Evolutionary conservation across 495 filamentous ascomycete species (phyloP).

Genomic region (Neurospora sp.): DNA sequence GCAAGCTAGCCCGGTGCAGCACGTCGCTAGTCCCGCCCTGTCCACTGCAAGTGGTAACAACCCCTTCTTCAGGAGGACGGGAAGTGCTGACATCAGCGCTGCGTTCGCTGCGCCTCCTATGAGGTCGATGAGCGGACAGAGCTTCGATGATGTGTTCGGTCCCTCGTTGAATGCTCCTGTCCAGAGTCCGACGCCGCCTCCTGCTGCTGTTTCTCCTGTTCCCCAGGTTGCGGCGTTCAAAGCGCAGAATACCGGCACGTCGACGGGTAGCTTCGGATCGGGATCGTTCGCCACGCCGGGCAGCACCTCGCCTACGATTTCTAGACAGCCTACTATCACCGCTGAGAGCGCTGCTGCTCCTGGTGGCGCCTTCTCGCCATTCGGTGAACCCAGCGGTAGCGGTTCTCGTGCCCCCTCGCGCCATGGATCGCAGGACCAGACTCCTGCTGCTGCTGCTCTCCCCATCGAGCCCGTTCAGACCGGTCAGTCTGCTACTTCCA

Average conservation of each 20-base stretch:
- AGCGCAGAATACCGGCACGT: conserved; percentile 46
- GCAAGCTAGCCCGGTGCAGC: conserved; percentile 24
- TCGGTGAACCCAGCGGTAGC: conserved; percentile 38
- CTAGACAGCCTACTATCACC: conserved; percentile 34
- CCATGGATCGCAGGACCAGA: not conserved
- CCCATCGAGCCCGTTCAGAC: conserved; percentile 23
- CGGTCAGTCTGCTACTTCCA: conserved; percentile 28
- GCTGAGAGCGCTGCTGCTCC: conserved; percentile 25
- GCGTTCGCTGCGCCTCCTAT: conserved; percentile 34
- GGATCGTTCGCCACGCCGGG: conserved; percentile 42
- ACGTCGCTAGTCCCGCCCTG: conserved; percentile 54
- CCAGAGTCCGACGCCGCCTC: conserved; percentile 33
- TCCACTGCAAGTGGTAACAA: conserved; percentile 75
- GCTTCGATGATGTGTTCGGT: conserved; percentile 87
- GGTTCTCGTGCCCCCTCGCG: conserved; percentile 7
- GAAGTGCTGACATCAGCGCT: conserved; percentile 55
- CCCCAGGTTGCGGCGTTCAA: conserved; percentile 49
- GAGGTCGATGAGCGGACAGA: conserved; percentile 45
- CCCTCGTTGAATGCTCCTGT: conserved; percentile 41
- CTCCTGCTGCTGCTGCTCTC: conserved; percentile 9
- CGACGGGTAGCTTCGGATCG: conserved; percentile 34
- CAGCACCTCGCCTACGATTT: conserved; percentile 45
- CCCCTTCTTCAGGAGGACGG: conserved; percentile 77
- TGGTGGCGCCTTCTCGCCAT: conserved; percentile 43
- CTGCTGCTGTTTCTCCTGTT: conserved; percentile 35